Evolutionary conservation across 495 filamentous ascomycete genomes (phyloP), one percentile per base, ranked within the genome.

Genomic region (Penicillium pulvis): DNA sequence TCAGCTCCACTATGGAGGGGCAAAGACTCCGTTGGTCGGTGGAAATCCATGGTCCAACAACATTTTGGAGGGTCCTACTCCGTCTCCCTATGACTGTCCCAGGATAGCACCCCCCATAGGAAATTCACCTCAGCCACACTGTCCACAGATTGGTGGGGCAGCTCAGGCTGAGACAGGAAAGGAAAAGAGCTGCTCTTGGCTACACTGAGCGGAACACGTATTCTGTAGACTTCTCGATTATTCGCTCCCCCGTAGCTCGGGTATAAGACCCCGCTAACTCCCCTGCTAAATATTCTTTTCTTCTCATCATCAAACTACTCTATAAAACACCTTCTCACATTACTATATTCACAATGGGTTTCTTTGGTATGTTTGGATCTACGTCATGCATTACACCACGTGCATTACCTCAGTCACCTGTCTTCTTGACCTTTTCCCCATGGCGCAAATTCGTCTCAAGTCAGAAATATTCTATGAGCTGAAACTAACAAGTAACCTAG

Each of bases 311-410:
- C 53, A 58, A 52, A 59, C 45, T n/a, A 28, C 49, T 44, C 24
- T n/a, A 54, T 12, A 49, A 45, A 63, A 36, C 36, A 35, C 43
- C 33, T 56, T 48, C 26, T 51, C 53, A 46, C 47, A 61, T 47
- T 59, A 35, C 55, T 20, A 45, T 53, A 66, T 49, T 56, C 54
- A 71, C 50, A 64, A 74, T 74, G 73, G 70, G 66, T 67, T 73
- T 64, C 68, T 74, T 65, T 65, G 55, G 70, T 76, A 71, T 62
- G 73, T 72, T 47, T 20, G 43, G 20, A 26, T 46, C 53, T 33
- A 17, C 42, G 8, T 44, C 10, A 47, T 26, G n/a, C 19, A 39
- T 23, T 23, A 23, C 20, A 23, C 20, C 20, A 20, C 10, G 28
- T 26, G n/a, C 19, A 39, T 9, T 31, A 8, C 20, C 51, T 14